phyloP scores from a whole-genome alignment of 2,329 filamentous ascomycete species.

The Huntiella abstrusa region DNA sequence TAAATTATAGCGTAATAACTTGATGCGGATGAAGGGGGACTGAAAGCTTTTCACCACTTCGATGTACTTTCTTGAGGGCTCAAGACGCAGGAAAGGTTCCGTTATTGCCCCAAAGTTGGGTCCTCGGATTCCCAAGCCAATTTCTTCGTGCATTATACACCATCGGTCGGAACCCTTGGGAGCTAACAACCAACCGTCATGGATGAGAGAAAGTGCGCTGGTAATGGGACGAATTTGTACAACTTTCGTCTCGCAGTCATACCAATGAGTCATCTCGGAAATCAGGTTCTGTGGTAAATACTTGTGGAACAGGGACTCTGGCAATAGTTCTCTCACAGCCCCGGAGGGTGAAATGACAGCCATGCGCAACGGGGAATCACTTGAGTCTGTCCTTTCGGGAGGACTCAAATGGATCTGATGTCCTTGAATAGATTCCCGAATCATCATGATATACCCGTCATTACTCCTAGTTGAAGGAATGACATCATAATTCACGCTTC shows the following conservation, averaged over 20 bases:
- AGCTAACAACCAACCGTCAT: too few species aligned
- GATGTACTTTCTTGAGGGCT: neutral
- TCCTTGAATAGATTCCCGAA: conserved; percentile 13
- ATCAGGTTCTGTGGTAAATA: conserved; percentile 21
- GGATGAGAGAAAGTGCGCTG: too few species aligned
- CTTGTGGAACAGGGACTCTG: conserved; percentile 15
- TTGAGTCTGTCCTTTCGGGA: neutral
- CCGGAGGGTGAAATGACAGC: conserved; percentile 12
- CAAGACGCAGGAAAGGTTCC: neutral
- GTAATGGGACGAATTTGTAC: conserved; percentile 17
- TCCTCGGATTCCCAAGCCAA: neutral
- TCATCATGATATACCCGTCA: conserved; percentile 17
- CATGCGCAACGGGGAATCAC: conserved; percentile 18
- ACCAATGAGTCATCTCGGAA: conserved; percentile 28
- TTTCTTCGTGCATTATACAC: too few species aligned
- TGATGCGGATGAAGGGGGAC: conserved; percentile 18
- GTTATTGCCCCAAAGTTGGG: neutral
- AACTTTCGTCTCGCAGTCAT: conserved; percentile 15
- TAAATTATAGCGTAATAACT: conserved; percentile 28
- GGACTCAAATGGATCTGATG: conserved; percentile 21
- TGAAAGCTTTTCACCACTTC: neutral
- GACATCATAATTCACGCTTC: conserved; percentile 23
- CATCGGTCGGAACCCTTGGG: too few species aligned
- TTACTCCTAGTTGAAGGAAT: conserved; percentile 19
- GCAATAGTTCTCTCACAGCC: conserved; percentile 18